A percentile compares a stretch with the other conserved stretches of the same genome.
phyloP scores from a whole-genome alignment of 1,139 yeast species.

The Pichia sp. region DNA sequence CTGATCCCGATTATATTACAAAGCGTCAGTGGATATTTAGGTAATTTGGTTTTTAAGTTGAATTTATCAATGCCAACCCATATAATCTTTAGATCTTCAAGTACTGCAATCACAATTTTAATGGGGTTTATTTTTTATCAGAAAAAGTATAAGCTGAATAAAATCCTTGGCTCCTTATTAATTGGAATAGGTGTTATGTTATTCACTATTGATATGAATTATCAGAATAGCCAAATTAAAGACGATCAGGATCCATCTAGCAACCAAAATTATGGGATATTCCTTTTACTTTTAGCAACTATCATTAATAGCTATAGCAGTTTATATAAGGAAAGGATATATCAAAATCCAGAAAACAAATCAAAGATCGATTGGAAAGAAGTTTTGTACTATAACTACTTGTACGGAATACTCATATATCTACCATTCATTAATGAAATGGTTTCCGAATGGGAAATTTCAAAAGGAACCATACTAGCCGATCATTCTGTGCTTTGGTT shows the following conservation, averaged over 20 bases:
- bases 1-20: slow-evolving; percentile 8
- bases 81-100: slow-evolving; percentile 58
- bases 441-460: slow-evolving; percentile 9
- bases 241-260: not conserved
- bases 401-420: slow-evolving; percentile 51
- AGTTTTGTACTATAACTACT: slow-evolving; percentile 52
- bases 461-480: slow-evolving; percentile 1
- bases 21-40: slow-evolving; percentile 25
- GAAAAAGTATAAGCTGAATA: slow-evolving; percentile 37
- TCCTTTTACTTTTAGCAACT: slow-evolving; percentile 11
- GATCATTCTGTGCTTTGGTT: slow-evolving; percentile 18
- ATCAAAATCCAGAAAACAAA: slow-evolving; percentile 24
- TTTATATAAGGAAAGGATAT: slow-evolving; percentile 42
- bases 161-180: slow-evolving; percentile 42
- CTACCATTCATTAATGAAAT: slow-evolving; percentile 24
- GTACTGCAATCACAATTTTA: slow-evolving; percentile 54
- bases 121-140: slow-evolving; percentile 42
- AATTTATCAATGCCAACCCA: slow-evolving; percentile 60
- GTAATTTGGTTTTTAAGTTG: slow-evolving; percentile 51
- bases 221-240: not conserved
- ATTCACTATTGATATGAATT: slow-evolving; percentile 29
- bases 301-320: slow-evolving; percentile 34
- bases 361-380: slow-evolving; percentile 45
- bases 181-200: slow-evolving; percentile 51
- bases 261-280: slow-evolving; percentile 1